Percentiles rank a stretch among this genome's conserved stretches.
These are phyloP conservation scores for Ceratocystis variospora DNA, from an alignment of 2,329 filamentous ascomycete genomes.

Conservation along the genomic window DNA sequence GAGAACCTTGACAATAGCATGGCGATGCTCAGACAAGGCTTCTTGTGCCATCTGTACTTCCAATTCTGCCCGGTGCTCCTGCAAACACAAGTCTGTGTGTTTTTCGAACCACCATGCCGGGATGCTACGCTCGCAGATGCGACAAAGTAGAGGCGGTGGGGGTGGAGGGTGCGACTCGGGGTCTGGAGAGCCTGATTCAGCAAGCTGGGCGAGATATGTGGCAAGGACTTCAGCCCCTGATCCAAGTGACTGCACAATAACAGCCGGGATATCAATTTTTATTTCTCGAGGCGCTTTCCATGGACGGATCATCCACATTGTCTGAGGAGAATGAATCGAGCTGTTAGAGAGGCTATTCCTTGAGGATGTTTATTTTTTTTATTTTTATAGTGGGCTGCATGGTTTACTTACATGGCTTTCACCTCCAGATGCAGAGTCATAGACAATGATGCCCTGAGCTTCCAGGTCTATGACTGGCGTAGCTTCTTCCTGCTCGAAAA, in stretches of 20 bases:
- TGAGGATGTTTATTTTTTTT: neutral
- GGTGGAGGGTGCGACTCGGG: conserved; percentile 66
- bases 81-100: conserved; percentile 87
- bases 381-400: neutral
- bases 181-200: conserved; percentile 67
- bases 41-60: conserved; percentile 95
- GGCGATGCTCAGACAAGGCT: conserved; percentile 77
- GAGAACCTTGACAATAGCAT: conserved; percentile 85
- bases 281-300: conserved; percentile 81
- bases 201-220: conserved; percentile 78
- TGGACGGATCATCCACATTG: conserved; percentile 99
- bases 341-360: neutral
- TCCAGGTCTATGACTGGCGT: conserved; percentile 56
- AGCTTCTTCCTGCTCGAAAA: conserved; percentile 33
- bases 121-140: conserved; percentile 94
- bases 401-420: conserved; percentile 67
- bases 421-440: conserved; percentile 71
- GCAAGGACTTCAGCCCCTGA: conserved; percentile 91
- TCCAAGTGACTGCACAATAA: conserved; percentile 85
- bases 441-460: conserved; percentile 96
- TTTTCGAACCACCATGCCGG: conserved; percentile 99
- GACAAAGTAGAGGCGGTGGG: conserved; percentile 74
- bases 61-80: conserved; percentile 94
- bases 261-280: conserved; percentile 79
- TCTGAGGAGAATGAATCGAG: conserved; percentile 39